A percentile compares a stretch with the other conserved stretches of the same genome.
Evolutionary conservation across 2,329 filamentous ascomycete species (phyloP).

Genomic region (Aspergillus arachidicola): DNA sequence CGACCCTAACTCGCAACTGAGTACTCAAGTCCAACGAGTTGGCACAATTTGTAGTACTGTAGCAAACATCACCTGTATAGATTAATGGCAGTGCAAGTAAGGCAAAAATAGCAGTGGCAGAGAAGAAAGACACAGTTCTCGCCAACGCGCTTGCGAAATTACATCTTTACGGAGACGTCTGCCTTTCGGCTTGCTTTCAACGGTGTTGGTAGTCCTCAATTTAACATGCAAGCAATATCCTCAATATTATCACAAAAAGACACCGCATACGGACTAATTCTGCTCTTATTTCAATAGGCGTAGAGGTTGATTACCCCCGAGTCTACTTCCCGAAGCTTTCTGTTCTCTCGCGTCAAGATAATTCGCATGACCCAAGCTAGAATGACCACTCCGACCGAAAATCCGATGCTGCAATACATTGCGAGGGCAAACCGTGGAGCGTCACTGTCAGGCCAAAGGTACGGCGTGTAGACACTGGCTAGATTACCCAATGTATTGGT

Average conservation of each 20-base stretch:
- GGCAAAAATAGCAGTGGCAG: no score
- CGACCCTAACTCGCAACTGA: neutral
- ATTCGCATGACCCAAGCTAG: conserved; percentile 16
- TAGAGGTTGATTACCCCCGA: conserved; percentile 16
- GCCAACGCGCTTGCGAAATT: no score
- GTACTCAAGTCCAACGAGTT: neutral
- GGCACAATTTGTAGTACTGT: neutral
- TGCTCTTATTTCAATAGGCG: conserved; percentile 7
- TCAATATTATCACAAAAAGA: neutral
- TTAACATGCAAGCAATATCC: neutral
- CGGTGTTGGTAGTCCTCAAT: no score
- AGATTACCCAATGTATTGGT: conserved; percentile 47
- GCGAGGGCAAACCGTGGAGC: conserved; percentile 16
- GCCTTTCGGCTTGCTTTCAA: no score
- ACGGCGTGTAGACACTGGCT: conserved; percentile 44
- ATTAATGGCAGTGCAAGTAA: neutral
- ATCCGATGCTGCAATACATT: conserved; percentile 20
- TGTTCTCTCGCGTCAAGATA: conserved; percentile 13
- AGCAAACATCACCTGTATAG: neutral
- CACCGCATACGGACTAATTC: neutral
- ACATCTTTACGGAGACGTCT: no score
- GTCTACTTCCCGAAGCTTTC: conserved; percentile 14
- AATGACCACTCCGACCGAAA: conserved; percentile 18
- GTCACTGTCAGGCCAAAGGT: conserved; percentile 36
- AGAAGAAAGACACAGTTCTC: no score